Base-by-base conservation (phyloP, 352 stramenopile genomes). In the Phytophthora constricta region DNA sequence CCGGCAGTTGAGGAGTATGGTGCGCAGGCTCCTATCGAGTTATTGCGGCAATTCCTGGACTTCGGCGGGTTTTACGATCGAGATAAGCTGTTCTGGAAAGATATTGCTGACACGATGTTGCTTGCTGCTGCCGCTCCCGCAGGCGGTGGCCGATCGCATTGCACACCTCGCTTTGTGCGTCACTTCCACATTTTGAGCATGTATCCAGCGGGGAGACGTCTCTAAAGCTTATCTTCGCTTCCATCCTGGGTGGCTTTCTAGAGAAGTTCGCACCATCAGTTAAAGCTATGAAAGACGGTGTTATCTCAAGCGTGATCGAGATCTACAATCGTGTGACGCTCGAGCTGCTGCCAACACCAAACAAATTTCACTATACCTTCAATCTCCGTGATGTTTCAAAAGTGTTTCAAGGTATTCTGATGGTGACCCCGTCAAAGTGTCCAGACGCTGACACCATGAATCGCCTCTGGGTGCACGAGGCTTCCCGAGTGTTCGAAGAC, bases 11-110 rank as follows among this genome's bases (percentile, higher is more conserved):
- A 99, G 52, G 86, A 96, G 57, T 99, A 99, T 58, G 96, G 96
- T 3, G 95, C 96, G 0, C 96, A 99, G 65, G 77, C 94, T 0
- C 94, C 96, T 0, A 96, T 98, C 26, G 96, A 99, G 70, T 70
- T 99, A 13, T 64, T 99, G 49, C 82, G 96, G 1, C 96, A 99
- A 47, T 97, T 98, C 54, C 77, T 98, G 0, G 96, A 99, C 62
- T 97, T 97, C 54, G 94, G 96, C 20, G 96, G 96, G 4, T 98
- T 98, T 57, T 99, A 99, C 77, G 96, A 98, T 61, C 87, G 96
- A 13, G 92, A 98, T 60, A 98, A 99, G 65, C 80, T 99, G 0
- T 98, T 98, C 59, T 98, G 95, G 91, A 98, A 99, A 66, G 91
- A 98, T 37, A 97, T 99, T 14, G 83, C 83, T 11, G 91, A 98